These are phyloP conservation scores for Morella rubra DNA, from an alignment of 306 rosid species.

Conservation along the genomic window DNA sequence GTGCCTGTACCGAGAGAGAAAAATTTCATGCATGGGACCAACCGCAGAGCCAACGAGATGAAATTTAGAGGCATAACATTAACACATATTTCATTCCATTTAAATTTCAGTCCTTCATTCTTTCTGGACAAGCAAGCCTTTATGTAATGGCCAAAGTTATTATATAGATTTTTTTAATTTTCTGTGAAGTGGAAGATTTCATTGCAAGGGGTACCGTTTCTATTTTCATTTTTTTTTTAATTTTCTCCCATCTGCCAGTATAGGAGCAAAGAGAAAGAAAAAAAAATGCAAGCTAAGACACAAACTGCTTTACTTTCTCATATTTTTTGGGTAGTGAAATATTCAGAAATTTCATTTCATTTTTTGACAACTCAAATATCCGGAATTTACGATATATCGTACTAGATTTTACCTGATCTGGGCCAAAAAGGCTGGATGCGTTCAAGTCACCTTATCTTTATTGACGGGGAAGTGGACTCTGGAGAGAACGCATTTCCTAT, in stretches of 20 bases:
- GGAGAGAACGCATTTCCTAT: not conserved
- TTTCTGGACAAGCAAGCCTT: not conserved
- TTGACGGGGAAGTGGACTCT: not conserved
- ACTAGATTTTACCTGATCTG: no score
- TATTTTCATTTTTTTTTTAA: no score
- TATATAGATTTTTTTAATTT: no score
- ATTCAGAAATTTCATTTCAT: no score
- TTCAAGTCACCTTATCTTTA: not conserved
- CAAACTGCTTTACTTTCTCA: no score
- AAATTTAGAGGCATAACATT: not conserved
- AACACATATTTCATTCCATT: not conserved
- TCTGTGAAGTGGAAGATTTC: no score
- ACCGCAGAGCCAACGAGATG: not conserved
- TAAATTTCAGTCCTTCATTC: conserved; percentile 1
- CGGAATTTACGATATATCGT: no score
- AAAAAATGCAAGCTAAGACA: no score
- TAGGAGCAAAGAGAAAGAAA: not conserved
- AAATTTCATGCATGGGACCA: not conserved
- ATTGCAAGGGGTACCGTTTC: no score
- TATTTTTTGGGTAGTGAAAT: not conserved
- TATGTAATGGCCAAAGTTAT: no score
- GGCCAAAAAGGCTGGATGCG: not conserved
- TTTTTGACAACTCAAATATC: no score
- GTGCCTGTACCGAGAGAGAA: not conserved
- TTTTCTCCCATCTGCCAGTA: not conserved